Conservation (phyloP, 352 stramenopile genomes). For the Phytopythium ostracodes region DNA sequence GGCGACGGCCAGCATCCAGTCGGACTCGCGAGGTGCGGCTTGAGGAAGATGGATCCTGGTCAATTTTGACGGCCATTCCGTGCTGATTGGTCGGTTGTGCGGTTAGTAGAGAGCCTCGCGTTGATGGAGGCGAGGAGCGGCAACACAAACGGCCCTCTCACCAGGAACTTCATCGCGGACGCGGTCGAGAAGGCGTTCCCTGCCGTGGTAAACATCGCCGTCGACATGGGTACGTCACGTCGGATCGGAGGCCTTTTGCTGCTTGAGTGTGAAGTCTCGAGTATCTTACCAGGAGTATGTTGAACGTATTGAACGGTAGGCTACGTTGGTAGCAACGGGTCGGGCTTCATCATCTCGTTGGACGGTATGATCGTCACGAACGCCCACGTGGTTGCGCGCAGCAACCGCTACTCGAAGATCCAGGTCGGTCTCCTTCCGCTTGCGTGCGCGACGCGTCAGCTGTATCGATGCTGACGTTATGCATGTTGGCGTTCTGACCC, state of each 20-base stretch:
- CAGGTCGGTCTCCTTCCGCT: constrained; percentile 29
- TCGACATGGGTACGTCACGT: constrained; percentile 30
- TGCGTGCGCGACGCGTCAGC: not conserved
- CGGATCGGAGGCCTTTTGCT: constrained; percentile 10
- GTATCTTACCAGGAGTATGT: not conserved
- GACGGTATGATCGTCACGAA: constrained; percentile 92
- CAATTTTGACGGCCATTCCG: not conserved
- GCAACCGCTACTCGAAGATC: constrained; percentile 80
- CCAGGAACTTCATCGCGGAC: constrained; percentile 87
- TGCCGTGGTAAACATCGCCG: constrained; percentile 86
- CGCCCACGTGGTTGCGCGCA: constrained; percentile 86
- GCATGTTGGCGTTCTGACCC: not conserved
- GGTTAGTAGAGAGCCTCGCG: constrained; percentile 11
- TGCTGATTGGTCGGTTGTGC: not conserved
- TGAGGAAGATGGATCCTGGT: not conserved
- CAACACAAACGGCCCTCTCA: constrained; percentile 24
- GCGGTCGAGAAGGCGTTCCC: constrained; percentile 86
- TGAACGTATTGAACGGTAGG: constrained; percentile 13
- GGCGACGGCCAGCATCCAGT: constrained; percentile 13
- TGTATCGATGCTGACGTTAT: not conserved
- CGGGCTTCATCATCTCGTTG: constrained; percentile 89
- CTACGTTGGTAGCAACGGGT: constrained; percentile 80
- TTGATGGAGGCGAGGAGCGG: constrained; percentile 17
- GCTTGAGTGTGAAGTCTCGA: no score
- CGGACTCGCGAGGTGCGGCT: constrained; percentile 17